These are phyloP conservation scores for Asterionellopsis glacialis DNA, from an alignment of 108 stramenopile genomes.

Conservation along the genomic window DNA sequence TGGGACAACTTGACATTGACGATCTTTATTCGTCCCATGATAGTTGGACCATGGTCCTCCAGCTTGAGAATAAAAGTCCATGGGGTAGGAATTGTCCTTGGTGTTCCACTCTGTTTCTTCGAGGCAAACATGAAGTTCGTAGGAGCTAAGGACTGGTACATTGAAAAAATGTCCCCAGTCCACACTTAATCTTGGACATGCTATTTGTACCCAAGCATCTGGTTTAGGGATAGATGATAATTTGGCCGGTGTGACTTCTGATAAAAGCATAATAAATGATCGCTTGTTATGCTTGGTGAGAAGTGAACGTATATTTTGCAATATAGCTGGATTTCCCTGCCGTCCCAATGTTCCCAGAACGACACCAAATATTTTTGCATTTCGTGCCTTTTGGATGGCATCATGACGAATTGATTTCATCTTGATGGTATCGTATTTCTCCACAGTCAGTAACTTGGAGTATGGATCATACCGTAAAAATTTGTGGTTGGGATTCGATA, in stretches of 20 bases:
- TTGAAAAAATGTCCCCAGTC: conserved; percentile 95
- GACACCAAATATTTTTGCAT: conserved; percentile 74
- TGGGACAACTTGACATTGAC: conserved; percentile 11
- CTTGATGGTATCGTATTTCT: conserved; percentile 84
- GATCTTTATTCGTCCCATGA: conserved; percentile 48
- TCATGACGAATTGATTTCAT: conserved; percentile 76
- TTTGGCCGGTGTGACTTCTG: conserved; percentile 90
- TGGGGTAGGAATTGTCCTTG: conserved; percentile 81
- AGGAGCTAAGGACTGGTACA: conserved; percentile 86
- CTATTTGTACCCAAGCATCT: conserved; percentile 96
- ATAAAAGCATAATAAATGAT: conserved; percentile 78
- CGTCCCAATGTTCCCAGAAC: conserved; percentile 95
- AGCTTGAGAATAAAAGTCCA: conserved; percentile 94
- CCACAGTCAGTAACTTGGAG: conserved; percentile 84
- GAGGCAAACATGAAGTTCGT: conserved; percentile 88
- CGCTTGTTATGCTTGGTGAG: conserved; percentile 51
- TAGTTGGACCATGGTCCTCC: conserved; percentile 95
- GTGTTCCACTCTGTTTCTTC: conserved; percentile 57
- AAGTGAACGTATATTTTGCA: conserved; percentile 55
- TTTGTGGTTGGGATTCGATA: conserved; percentile 82
- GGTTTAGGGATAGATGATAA: conserved; percentile 66
- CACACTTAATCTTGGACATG: conserved; percentile 94
- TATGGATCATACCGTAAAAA: conserved; percentile 97
- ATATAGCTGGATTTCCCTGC: conserved; percentile 96
- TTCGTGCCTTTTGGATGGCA: conserved; percentile 48